Evolutionary conservation across 768 basidiomycete genomes (phyloP).

Genomic region (Leccinum pellstonianum): DNA sequence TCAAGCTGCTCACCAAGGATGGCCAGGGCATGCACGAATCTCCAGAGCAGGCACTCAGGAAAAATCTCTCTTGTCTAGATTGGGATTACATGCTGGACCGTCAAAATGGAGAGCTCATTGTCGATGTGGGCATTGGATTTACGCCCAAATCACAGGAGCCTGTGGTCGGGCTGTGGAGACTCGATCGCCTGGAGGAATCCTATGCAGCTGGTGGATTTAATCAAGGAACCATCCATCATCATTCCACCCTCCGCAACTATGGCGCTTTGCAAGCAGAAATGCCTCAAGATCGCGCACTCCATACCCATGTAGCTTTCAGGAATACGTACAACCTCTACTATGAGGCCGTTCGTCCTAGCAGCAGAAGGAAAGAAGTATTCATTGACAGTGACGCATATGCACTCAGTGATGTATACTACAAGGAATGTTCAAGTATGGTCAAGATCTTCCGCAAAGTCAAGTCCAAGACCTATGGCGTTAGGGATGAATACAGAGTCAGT

Average conservation of each 20-base stretch:
- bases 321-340: slow-evolving; percentile 21
- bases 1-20: slow-evolving; percentile 17
- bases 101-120: not conserved
- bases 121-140: slow-evolving; percentile 3
- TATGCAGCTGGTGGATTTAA: not conserved
- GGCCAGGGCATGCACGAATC: not conserved
- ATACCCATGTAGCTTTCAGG: slow-evolving; percentile 14
- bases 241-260: not conserved
- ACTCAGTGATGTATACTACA: not conserved
- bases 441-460: not conserved
- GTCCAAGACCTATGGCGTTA: not conserved
- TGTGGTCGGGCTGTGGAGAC: not conserved
- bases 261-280: slow-evolving; percentile 18
- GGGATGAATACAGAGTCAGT: slow-evolving; percentile 8
- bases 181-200: not conserved
- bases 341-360: slow-evolving; percentile 6
- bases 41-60: not conserved
- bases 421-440: not conserved
- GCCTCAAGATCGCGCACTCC: not conserved
- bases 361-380: not conserved
- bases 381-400: slow-evolving; percentile 12
- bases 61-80: slow-evolving; percentile 2
- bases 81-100: slow-evolving; percentile 9
- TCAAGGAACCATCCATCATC: not conserved
- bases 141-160: not conserved